These are phyloP conservation scores for Ceratocystis huliohia DNA, from an alignment of 2,329 filamentous ascomycete genomes.

Conservation along the genomic window DNA sequence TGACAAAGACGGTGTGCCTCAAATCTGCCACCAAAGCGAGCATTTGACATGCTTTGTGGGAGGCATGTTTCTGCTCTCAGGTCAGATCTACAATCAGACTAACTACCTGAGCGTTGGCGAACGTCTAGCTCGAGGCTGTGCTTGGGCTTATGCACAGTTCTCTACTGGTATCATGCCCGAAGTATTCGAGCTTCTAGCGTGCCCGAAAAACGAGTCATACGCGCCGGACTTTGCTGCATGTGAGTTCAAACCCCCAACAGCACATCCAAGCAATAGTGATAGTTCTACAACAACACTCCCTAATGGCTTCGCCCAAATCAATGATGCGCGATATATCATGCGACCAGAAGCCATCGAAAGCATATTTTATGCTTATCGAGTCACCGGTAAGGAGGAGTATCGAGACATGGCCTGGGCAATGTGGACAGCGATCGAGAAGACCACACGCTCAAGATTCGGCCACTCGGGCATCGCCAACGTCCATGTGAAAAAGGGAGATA, in stretches of 20 bases:
- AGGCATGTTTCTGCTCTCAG: constrained; percentile 52
- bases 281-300: constrained; percentile 28
- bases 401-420: constrained; percentile 42
- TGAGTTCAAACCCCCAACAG: constrained; percentile 23
- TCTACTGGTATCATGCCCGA: constrained; percentile 51
- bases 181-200: constrained; percentile 36
- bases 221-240: constrained; percentile 24
- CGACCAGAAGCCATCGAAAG: constrained; percentile 67
- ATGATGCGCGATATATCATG: constrained; percentile 49
- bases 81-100: constrained; percentile 39
- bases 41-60: constrained; percentile 55
- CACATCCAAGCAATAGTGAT: constrained; percentile 19
- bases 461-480: constrained; percentile 36
- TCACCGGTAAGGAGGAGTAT: constrained; percentile 36
- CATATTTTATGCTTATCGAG: constrained; percentile 41
- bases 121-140: constrained; percentile 49
- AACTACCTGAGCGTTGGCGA: constrained; percentile 46
- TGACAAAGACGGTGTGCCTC: neutral
- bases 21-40: constrained; percentile 24
- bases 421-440: constrained; percentile 36
- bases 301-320: constrained; percentile 42
- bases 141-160: constrained; percentile 47
- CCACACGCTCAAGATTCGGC: constrained; percentile 36
- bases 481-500: constrained; percentile 27
- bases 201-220: constrained; percentile 29